Evolutionary conservation across 108 stramenopile genomes (phyloP).

Genomic region (Nitzschia sp.): DNA sequence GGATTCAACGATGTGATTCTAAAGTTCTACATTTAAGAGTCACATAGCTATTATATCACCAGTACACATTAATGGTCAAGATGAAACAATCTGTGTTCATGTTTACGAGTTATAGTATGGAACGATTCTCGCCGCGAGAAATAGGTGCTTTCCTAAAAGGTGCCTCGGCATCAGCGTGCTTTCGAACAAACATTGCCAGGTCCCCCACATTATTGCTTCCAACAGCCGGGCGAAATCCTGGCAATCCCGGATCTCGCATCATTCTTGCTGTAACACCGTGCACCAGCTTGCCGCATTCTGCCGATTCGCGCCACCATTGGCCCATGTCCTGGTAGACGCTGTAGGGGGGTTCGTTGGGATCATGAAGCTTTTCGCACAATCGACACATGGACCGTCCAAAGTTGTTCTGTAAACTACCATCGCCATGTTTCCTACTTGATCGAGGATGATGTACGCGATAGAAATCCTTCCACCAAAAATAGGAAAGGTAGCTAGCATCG

Average conservation of each 20-base stretch:
- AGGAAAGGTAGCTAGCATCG: slow-evolving; percentile 27
- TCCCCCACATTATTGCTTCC: no score
- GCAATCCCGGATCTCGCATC: background rate
- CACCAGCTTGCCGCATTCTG: slow-evolving; percentile 2
- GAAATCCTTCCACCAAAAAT: slow-evolving; percentile 44
- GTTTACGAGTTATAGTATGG: no score
- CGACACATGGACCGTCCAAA: slow-evolving; percentile 23
- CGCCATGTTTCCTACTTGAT: background rate
- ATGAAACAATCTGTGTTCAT: no score
- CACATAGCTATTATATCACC: background rate
- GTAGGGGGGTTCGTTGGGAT: background rate
- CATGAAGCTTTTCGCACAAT: slow-evolving; percentile 16
- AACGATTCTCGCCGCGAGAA: no score
- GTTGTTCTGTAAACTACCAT: background rate
- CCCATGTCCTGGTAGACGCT: background rate
- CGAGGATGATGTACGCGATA: slow-evolving; percentile 20
- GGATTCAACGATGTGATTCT: slow-evolving; percentile 79
- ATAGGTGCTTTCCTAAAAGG: no score
- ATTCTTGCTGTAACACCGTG: background rate
- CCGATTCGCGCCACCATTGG: slow-evolving; percentile 11
- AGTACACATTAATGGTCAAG: background rate
- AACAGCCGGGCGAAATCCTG: background rate
- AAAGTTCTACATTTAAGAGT: slow-evolving; percentile 66
- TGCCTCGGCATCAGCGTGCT: no score
- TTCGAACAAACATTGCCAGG: no score